Evolutionary conservation across 1,284 basidiomycete species (phyloP).

Genomic region (Ustilago hordei): DNA sequence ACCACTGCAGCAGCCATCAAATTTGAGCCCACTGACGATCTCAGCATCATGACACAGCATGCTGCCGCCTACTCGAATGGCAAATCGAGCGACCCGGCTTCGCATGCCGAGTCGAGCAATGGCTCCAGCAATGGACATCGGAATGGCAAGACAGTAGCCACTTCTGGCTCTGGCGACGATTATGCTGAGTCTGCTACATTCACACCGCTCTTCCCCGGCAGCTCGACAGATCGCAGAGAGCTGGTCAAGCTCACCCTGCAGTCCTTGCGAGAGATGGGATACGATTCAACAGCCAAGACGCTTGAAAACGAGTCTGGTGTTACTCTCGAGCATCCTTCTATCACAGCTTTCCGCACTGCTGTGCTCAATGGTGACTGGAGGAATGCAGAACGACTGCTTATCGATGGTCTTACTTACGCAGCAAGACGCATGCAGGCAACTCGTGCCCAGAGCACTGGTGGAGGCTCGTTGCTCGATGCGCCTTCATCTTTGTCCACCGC

Average conservation of each 20-base stretch:
- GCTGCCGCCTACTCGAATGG: slow-evolving; percentile 23
- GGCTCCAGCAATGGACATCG: slow-evolving; percentile 34
- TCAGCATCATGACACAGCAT: slow-evolving; percentile 26
- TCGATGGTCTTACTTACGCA: slow-evolving; percentile 69
- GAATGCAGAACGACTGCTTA: slow-evolving; percentile 80
- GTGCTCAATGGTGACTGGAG: slow-evolving; percentile 87
- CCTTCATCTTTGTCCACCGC: slow-evolving; percentile 24
- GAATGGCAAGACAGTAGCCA: slow-evolving; percentile 11
- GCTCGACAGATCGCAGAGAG: slow-evolving; percentile 79
- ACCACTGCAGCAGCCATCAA: not conserved
- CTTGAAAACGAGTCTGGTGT: slow-evolving; percentile 94
- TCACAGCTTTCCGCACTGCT: slow-evolving; percentile 83
- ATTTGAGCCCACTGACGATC: not conserved
- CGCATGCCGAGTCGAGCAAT: slow-evolving; percentile 23
- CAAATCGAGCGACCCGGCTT: slow-evolving; percentile 9
- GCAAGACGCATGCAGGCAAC: slow-evolving; percentile 42
- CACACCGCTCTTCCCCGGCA: slow-evolving; percentile 37
- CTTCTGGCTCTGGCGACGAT: slow-evolving; percentile 13
- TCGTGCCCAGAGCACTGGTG: slow-evolving; percentile 6
- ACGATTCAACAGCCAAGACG: slow-evolving; percentile 87
- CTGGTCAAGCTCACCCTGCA: slow-evolving; percentile 91
- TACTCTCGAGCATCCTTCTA: slow-evolving; percentile 81
- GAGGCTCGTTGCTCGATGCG: slow-evolving; percentile 8
- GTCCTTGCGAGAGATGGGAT: slow-evolving; percentile 90
- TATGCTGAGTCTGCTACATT: slow-evolving; percentile 28